Evolutionary conservation across 2,329 filamentous ascomycete species (phyloP), one percentile per base, ranked within the genome.

Genomic region (Beauveria sp.): DNA sequence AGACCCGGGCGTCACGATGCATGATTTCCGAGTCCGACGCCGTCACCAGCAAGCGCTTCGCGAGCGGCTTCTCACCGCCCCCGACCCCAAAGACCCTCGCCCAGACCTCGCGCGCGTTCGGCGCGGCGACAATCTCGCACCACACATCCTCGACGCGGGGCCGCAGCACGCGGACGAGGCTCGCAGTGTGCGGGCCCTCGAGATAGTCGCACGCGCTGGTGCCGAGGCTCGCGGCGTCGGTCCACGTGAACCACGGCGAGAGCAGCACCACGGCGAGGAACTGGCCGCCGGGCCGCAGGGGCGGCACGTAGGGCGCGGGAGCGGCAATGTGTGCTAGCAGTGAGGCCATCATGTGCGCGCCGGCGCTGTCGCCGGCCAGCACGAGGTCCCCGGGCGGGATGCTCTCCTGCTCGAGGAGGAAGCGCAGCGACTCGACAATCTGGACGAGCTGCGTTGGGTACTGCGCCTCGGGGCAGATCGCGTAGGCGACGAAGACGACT

Each of bases 391-490:
- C 58, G 5, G 63, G 59, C 9, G 43, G 51, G 3, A 64, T 22
- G 4, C 12, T 24, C 24, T 61, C 54, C 42, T 45, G 20, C n/a
- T 62, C 54, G 3, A 67, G 63, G n/a, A 69, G 63, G 26, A 62
- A 58, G 16, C 63, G 64, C 30, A 68, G 55, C 5, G 66, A 60
- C 8, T 64, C 67, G 24, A 61, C 61, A 16, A 62, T 59, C 58
- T 69, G 67, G 9, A 65, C 56, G 3, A 69, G 66, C 51, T 67
- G 67, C 38, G 62, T 59, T 1, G 67, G 67, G 54, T 69, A 68
- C 50, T 54, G 55, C 43, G 63, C 63, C 45, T 65, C 63, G 4
- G 67, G 67, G 16, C 65, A 63, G 28, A 68, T 65, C 18, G 65
- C 59, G 62, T 69, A 69, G 49, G 67, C 64, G 30, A 69, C 61